Evolutionary conservation across 176 grass and related monocot species (phyloP).

Genomic region (Oryza punctata): DNA sequence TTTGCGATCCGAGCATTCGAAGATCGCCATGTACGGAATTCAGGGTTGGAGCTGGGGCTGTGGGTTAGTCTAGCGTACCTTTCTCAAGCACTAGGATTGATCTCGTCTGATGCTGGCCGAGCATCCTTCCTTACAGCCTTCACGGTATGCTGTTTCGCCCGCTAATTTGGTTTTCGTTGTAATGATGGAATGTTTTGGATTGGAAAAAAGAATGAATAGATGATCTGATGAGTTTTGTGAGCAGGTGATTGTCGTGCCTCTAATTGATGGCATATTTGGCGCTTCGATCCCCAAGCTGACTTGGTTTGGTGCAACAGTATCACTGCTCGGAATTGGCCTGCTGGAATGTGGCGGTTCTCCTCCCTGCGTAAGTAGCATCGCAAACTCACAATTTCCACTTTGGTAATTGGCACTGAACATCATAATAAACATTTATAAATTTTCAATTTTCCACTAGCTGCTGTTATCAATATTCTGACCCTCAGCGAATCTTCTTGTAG

Average conservation of each 20-base stretch:
- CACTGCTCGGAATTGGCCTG: conserved; percentile 68
- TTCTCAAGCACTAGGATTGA: conserved; percentile 76
- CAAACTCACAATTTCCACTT: background rate
- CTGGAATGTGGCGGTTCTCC: conserved; percentile 79
- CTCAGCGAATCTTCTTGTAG: background rate
- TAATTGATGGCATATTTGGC: conserved; percentile 84
- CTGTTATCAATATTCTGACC: background rate
- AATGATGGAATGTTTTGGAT: background rate
- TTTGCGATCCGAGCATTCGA: conserved; percentile 43
- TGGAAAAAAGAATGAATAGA: background rate
- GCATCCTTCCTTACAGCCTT: conserved; percentile 88
- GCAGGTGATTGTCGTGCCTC: conserved; percentile 89
- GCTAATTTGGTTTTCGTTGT: background rate
- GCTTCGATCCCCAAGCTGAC: conserved; percentile 62
- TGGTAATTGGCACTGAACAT: background rate
- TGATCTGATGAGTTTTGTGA: conserved; percentile 23
- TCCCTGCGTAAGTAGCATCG: conserved; percentile 72
- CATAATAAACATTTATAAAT: background rate
- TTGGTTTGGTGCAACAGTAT: conserved; percentile 73
- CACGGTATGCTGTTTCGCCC: conserved; percentile 54
- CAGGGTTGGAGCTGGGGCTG: conserved; percentile 74
- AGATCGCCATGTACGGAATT: conserved; percentile 54
- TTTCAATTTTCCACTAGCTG: background rate
- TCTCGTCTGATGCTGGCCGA: conserved; percentile 83
- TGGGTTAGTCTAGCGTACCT: conserved; percentile 89